Evolutionary conservation across 805 yeast genomes (phyloP).

Genomic region (Metschnikowia kofuensis): DNA sequence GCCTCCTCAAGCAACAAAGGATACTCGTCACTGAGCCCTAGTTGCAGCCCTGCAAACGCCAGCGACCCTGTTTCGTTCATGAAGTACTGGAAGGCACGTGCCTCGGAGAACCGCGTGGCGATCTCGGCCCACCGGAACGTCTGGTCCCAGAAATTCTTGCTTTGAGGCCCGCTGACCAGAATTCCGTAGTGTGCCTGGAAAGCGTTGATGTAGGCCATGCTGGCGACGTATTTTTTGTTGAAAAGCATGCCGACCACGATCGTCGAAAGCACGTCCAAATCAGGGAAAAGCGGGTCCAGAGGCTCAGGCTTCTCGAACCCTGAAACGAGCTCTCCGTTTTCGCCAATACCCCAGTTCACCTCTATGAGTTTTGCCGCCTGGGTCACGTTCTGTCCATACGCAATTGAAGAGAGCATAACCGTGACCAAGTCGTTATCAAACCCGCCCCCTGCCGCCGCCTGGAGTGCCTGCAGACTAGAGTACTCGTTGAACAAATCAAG

Average conservation of each 20-base stretch:
- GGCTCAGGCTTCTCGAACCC: constrained; percentile 5
- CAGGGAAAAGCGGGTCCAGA: constrained; percentile 24
- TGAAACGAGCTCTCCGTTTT: constrained; percentile 20
- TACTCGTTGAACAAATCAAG: constrained; percentile 25
- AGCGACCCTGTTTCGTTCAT: constrained; percentile 20
- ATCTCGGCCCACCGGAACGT: constrained; percentile 37
- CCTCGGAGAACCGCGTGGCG: constrained; percentile 28
- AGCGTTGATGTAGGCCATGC: constrained; percentile 33
- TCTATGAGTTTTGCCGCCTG: constrained; percentile 26
- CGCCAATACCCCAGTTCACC: constrained; percentile 31
- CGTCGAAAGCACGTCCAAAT: constrained; percentile 24
- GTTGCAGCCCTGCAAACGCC: constrained; percentile 8
- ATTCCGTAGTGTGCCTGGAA: constrained; percentile 32
- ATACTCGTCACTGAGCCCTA: constrained; percentile 6
- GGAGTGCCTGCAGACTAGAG: constrained; percentile 6
- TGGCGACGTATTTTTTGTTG: constrained; percentile 29
- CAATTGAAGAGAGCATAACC: constrained; percentile 34
- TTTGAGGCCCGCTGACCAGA: constrained; percentile 15
- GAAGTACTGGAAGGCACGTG: constrained; percentile 26
- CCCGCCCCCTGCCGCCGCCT: constrained; percentile 4
- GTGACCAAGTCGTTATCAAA: constrained; percentile 23
- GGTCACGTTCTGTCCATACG: constrained; percentile 22
- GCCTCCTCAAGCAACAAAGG: constrained; percentile 23
- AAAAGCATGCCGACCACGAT: constrained; percentile 32
- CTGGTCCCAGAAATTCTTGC: constrained; percentile 35